phyloP scores from a whole-genome alignment of 106 monocot species.

The Platanthera guangdongensis region DNA sequence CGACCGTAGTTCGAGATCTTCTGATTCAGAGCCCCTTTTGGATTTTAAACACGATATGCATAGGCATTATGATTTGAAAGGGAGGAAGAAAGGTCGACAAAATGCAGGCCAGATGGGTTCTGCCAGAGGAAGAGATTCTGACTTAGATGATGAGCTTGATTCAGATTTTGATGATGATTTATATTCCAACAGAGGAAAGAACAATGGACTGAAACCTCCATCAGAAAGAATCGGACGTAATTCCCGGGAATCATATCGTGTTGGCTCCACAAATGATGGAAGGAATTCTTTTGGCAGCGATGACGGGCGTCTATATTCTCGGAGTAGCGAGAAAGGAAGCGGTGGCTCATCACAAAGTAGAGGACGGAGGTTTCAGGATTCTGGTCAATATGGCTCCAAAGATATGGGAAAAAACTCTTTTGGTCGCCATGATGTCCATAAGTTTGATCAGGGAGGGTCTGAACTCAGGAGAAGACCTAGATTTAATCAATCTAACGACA shows the following conservation, averaged over 20 bases:
- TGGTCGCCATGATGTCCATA: background rate
- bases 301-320: background rate
- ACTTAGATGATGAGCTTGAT: constrained; percentile 18
- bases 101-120: constrained; percentile 4
- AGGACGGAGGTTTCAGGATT: background rate
- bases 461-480: constrained; percentile 8
- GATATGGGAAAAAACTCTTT: background rate
- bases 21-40: constrained; percentile 9
- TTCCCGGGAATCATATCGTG: background rate
- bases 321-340: background rate
- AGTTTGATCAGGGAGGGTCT: constrained; percentile 7
- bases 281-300: constrained; percentile 12
- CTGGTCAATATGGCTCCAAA: background rate
- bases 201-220: background rate
- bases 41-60: constrained; percentile 33
- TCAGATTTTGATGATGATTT: constrained; percentile 26
- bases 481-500: constrained; percentile 9
- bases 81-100: constrained; percentile 13
- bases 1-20: constrained; percentile 14
- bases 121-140: constrained; percentile 10
- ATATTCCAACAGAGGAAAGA: constrained; percentile 5
- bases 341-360: background rate
- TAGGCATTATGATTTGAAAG: constrained; percentile 14
- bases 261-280: constrained; percentile 8
- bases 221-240: background rate